Conservation (phyloP, 1,139 yeast genomes). For the Lodderomyces elongisporus region DNA sequence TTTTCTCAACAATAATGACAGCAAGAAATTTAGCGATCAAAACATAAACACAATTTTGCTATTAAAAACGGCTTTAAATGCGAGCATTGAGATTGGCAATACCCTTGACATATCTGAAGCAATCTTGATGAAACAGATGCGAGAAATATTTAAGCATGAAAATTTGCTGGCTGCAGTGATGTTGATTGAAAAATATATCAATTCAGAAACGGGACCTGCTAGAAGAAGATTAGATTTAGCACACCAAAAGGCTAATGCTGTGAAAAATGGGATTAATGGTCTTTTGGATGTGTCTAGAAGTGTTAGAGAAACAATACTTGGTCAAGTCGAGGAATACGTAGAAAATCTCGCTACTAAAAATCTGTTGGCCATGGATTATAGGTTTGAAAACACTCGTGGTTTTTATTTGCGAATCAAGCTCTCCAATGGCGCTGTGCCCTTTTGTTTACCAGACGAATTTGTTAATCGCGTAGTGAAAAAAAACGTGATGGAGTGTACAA, state of each 20-base stretch:
- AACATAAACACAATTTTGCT: too few relatives aligned
- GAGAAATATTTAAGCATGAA: constrained; percentile 21
- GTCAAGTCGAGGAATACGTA: constrained; percentile 27
- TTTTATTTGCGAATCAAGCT: constrained; percentile 27
- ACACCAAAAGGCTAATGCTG: constrained; percentile 42
- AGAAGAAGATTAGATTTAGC: constrained; percentile 31
- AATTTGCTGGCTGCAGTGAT: constrained; percentile 16
- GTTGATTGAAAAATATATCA: constrained; percentile 26
- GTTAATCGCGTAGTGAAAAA: constrained; percentile 28
- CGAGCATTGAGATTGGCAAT: constrained; percentile 33
- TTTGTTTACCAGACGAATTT: constrained; percentile 15
- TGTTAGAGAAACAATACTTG: constrained; percentile 30
- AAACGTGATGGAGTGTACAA: constrained; percentile 33
- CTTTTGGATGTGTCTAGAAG: constrained; percentile 41
- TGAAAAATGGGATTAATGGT: constrained; percentile 40
- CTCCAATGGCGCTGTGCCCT: constrained; percentile 5
- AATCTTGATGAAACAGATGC: constrained; percentile 24
- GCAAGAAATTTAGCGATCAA: too few relatives aligned
- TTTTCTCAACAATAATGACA: too few relatives aligned
- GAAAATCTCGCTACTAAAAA: constrained; percentile 17
- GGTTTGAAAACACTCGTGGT: constrained; percentile 33
- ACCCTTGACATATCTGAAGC: too few relatives aligned
- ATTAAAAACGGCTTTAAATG: too few relatives aligned
- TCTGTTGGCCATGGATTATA: constrained; percentile 21
- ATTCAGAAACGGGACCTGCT: constrained; percentile 41